Evolutionary conservation across 148 eudicot species (phyloP), one percentile per base, ranked within the genome.

Genomic region (Gaultheria prostrata): DNA sequence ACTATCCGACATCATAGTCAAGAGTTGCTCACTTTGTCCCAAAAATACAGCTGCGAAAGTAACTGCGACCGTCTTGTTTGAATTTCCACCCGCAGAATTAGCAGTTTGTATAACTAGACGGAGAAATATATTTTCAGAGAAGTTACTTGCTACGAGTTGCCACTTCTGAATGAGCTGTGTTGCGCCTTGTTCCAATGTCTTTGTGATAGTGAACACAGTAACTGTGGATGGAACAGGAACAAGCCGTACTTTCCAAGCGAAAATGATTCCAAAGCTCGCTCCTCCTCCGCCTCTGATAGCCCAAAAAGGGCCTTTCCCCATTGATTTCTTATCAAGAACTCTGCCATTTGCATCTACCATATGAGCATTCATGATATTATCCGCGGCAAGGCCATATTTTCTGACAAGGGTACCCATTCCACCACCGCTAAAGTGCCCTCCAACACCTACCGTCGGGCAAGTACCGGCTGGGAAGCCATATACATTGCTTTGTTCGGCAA

Each of bases 371-470:
- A 89, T 11, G 1, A 89, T 86, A 39, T 39, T 39, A 39, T 39
- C 43, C 43, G 43, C 43, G 6, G 43, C 43, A 39, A 39, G 43
- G 43, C 91, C 91, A n/a, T 87, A 87, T 85, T 89, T 89, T 53
- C 91, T 80, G 87, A 89, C 82, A 88, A 89, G 83, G 39, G 89
- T 1, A 12, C 91, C 91, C 8, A 85, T 87, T 3, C 86, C 91
- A 0, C 89, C 91, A 1, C 91, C 91, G 0, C 86, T 87, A 14
- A 89, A 83, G 80, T 87, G 91, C 57, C 91, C 91, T 0, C 91
- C 91, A 53, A 89, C 65, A 15, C 91, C 91, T 28, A 89, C 49
- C n/a, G 86, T 89, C 2, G 88, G 8, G 76, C 89, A 89, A 20
- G 81, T 84, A 0, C 91, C 91, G 10, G 88, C 91, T 1, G 91